These are phyloP conservation scores for Limtongozyma cylindracea DNA, from an alignment of 805 yeast genomes.

Conservation along the genomic window DNA sequence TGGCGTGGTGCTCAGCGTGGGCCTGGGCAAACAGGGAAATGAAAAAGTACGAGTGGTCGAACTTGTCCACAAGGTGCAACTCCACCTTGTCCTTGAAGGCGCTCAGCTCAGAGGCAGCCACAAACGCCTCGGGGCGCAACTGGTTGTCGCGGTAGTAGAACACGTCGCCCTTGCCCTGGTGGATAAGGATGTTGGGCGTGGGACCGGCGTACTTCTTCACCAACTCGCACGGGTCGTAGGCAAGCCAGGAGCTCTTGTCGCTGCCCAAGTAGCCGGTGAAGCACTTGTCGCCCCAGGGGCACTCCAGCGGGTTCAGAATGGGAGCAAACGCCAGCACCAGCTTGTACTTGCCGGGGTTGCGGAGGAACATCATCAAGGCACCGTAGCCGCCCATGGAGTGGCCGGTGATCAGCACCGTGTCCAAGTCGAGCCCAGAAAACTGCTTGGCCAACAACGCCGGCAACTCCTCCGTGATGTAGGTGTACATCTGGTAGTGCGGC, in stretches of 20 bases:
- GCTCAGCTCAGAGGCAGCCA: slow-evolving; percentile 29
- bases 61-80: slow-evolving; percentile 47
- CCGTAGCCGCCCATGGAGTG: slow-evolving; percentile 99
- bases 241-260: slow-evolving; percentile 33
- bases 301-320: slow-evolving; percentile 49
- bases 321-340: slow-evolving; percentile 86
- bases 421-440: slow-evolving; percentile 28
- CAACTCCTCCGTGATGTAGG: slow-evolving; percentile 57
- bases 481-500: slow-evolving; percentile 63
- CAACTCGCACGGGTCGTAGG: slow-evolving; percentile 71
- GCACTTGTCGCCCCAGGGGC: slow-evolving; percentile 78
- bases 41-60: slow-evolving; percentile 81
- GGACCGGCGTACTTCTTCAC: slow-evolving; percentile 18
- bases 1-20: slow-evolving; percentile 76
- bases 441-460: slow-evolving; percentile 20
- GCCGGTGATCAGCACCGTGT: slow-evolving; percentile 59
- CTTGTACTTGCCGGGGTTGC: slow-evolving; percentile 45
- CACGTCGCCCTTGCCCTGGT: slow-evolving; percentile 60
- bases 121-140: slow-evolving; percentile 52
- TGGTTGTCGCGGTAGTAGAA: slow-evolving; percentile 36
- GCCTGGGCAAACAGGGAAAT: slow-evolving; percentile 54
- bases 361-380: slow-evolving; percentile 43
- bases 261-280: slow-evolving; percentile 57
- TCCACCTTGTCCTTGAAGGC: slow-evolving; percentile 33
- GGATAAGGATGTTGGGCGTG: slow-evolving; percentile 44